Percentiles rank a stretch among this genome's conserved stretches.
phyloP scores from a whole-genome alignment of 208 protist species.

The Leishmania turanica region DNA sequence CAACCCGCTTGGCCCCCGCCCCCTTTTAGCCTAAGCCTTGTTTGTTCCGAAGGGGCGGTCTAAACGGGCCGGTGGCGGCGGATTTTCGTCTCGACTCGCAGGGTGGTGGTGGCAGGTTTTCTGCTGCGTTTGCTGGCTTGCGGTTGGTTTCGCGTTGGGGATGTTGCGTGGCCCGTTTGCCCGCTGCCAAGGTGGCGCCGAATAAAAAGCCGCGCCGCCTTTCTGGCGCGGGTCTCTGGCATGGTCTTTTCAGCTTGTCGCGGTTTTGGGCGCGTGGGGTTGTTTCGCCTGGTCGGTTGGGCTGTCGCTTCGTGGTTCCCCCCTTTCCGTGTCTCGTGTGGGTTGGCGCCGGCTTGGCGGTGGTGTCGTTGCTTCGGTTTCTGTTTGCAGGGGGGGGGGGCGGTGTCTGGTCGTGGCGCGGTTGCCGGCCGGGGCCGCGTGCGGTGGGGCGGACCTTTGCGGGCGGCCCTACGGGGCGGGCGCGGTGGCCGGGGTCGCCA shows the following conservation, averaged over 20 bases:
- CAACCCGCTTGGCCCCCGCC: too few relatives aligned
- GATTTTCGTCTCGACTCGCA: too few relatives aligned
- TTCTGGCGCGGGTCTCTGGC: neutral
- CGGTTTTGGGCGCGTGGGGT: neutral
- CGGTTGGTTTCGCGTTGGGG: neutral
- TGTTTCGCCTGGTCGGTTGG: neutral
- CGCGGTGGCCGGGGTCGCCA: neutral
- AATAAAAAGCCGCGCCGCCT: neutral
- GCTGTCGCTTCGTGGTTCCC: neutral
- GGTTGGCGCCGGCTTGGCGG: too few relatives aligned
- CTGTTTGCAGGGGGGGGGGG: neutral
- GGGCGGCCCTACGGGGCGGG: slow-evolving; percentile 3
- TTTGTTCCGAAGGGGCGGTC: too few relatives aligned
- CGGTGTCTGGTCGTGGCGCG: neutral
- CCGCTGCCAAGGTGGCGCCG: neutral
- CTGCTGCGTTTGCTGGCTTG: neutral
- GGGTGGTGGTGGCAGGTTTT: neutral
- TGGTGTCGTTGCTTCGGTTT: neutral
- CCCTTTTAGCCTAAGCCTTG: too few relatives aligned
- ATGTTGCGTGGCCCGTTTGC: neutral
- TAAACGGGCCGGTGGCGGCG: too few relatives aligned
- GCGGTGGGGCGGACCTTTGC: too few relatives aligned
- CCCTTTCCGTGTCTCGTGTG: too few relatives aligned
- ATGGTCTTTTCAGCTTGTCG: neutral
- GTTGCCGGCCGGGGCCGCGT: too few relatives aligned